Evolutionary conservation across 345 rosid genomes (phyloP), one percentile per base, ranked within the genome.

Genomic region (Theobroma cacao): DNA sequence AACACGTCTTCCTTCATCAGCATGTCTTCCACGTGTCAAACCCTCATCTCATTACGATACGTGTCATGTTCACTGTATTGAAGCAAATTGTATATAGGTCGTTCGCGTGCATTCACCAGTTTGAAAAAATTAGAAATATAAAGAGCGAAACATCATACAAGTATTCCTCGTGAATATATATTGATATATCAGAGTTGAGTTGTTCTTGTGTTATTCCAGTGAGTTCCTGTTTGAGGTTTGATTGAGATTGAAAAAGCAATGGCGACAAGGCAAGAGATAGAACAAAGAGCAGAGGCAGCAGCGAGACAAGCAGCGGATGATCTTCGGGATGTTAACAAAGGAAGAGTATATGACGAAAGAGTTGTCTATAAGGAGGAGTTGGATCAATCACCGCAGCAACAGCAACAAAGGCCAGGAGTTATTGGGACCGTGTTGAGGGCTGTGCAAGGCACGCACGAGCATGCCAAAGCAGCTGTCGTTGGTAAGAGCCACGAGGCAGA

Each of bases 391-490:
- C 85, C 75, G 26, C 81, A 68, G 0, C 88, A 73, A 7, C 86
- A 87, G 52, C 84, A 86, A n/a, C 79, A 87, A 47, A 86, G 82
- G 48, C 91, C 88, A 0, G 93, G 96, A 0, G 84, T 91, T 34
- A 78, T 92, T 65, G 96, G 91, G 9, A 88, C 91, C 0, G 85
- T 94, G 71, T 60, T 92, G 28, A 83, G 80, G 68, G 89, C 88
- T 3, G 90, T 94, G 18, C 84, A 85, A 5, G 92, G 82, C 43
- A 91, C 93, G 0, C 81, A 79, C 53, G 91, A 83, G 79, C 90
- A 90, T 12, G 97, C 90, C 0, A 92, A 85, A 71, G 94, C 87
- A 1, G 93, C 86, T 0, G 89, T 87, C 9, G 86, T 88, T 0
- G 97, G 94, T 2, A 91, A 90, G 81, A 79, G 80, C 79, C 72